Percentiles rank a stretch among this genome's conserved stretches.
Conservation (phyloP, 768 basidiomycete species). For the Lepiota venenata region DNA sequence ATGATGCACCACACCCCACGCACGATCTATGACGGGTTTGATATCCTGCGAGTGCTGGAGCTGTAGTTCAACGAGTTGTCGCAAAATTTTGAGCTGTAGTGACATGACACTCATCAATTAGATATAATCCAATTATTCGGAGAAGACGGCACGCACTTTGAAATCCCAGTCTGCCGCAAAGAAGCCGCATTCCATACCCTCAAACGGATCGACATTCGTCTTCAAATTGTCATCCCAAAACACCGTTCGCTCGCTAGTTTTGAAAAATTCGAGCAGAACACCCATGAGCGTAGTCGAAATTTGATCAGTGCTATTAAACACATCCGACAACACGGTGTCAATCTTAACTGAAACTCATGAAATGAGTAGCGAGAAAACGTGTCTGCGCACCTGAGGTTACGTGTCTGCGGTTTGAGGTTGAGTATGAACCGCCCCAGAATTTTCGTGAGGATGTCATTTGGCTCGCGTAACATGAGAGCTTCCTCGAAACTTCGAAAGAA, state of each 20-base stretch:
- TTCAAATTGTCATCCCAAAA: constrained; percentile 76
- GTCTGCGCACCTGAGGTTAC: constrained; percentile 78
- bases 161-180: constrained; percentile 79
- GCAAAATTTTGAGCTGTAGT: constrained; percentile 72
- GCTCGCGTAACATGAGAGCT: constrained; percentile 68
- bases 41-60: constrained; percentile 65
- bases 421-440: constrained; percentile 75
- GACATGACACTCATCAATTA: not conserved
- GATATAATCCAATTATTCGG: constrained; percentile 10
- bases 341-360: constrained; percentile 9
- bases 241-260: constrained; percentile 66
- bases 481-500: constrained; percentile 66
- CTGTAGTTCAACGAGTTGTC: constrained; percentile 84
- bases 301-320: constrained; percentile 62
- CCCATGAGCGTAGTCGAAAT: constrained; percentile 72
- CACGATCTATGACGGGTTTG: constrained; percentile 73
- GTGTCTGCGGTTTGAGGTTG: constrained; percentile 83
- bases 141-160: constrained; percentile 53
- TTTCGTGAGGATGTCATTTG: constrained; percentile 68
- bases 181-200: constrained; percentile 63
- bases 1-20: constrained; percentile 82
- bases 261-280: constrained; percentile 71
- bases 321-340: constrained; percentile 20
- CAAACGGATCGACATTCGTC: constrained; percentile 73
- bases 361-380: constrained; percentile 2